phyloP scores from a whole-genome alignment of 352 stramenopile genomes.

The Thraustochytrium striatum region DNA sequence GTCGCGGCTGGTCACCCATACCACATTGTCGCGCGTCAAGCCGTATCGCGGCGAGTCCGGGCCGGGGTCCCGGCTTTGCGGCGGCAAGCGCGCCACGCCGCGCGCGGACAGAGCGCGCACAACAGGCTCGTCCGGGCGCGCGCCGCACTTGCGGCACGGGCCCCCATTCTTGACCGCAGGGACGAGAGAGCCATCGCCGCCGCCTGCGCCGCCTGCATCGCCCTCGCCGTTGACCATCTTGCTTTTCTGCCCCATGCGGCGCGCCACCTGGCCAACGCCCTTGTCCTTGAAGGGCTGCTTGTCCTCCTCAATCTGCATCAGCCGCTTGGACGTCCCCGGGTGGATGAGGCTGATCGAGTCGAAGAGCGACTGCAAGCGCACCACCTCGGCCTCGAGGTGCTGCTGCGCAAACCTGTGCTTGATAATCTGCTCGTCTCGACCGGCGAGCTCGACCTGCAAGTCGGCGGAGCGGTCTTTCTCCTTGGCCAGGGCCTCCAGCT shows the following conservation, averaged over 20 bases:
- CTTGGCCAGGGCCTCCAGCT: background rate
- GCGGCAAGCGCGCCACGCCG: background rate
- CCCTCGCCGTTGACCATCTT: background rate
- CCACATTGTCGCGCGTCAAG: background rate
- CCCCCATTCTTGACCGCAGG: background rate
- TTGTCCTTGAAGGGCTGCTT: background rate
- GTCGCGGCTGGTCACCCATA: conserved; percentile 14
- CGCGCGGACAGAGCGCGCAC: background rate
- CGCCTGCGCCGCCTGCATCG: too few species aligned
- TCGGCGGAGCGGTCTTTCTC: conserved; percentile 22
- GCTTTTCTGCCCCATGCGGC: background rate
- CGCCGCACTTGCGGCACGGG: background rate
- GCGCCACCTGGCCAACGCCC: background rate
- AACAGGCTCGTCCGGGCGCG: background rate
- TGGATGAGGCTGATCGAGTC: conserved; percentile 40
- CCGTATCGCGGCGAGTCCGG: background rate
- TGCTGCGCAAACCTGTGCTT: conserved; percentile 35
- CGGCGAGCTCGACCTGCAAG: background rate
- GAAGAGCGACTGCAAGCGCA: conserved; percentile 22
- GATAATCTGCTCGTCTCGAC: background rate
- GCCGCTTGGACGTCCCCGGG: conserved; percentile 24
- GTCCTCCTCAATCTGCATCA: background rate
- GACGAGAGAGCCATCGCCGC: background rate
- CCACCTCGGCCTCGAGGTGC: conserved; percentile 31
- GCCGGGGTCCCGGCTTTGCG: background rate